A percentile compares a stretch with the other conserved stretches of the same genome.
phyloP scores from a whole-genome alignment of 2,329 filamentous ascomycete genomes.

The Fusarium ambrosium region DNA sequence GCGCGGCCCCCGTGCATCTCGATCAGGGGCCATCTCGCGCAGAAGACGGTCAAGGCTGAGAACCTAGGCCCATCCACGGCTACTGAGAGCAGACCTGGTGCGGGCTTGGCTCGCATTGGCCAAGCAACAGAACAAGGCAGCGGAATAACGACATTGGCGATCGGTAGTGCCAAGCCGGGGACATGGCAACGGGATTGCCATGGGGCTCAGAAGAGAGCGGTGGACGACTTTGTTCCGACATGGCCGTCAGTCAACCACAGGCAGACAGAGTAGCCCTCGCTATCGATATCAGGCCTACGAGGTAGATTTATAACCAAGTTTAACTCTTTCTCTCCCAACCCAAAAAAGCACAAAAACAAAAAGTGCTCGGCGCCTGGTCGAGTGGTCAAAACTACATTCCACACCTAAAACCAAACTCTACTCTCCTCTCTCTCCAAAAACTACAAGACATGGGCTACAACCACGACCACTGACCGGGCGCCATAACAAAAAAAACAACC shows the following conservation, averaged over 20 bases:
- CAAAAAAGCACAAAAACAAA: background rate
- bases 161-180: slow-evolving; percentile 39
- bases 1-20: slow-evolving; percentile 29
- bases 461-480: background rate
- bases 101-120: slow-evolving; percentile 34
- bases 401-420: background rate
- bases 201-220: slow-evolving; percentile 21
- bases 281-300: background rate
- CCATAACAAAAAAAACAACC: background rate
- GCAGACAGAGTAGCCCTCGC: background rate
- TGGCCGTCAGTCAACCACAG: background rate
- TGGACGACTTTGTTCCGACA: slow-evolving; percentile 9
- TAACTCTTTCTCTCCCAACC: background rate
- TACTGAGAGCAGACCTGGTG: slow-evolving; percentile 8
- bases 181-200: slow-evolving; percentile 36
- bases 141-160: slow-evolving; percentile 23
- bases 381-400: background rate
- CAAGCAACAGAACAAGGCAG: slow-evolving; percentile 38
- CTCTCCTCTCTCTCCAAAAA: background rate
- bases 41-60: slow-evolving; percentile 21
- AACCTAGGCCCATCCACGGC: slow-evolving; percentile 5
- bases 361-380: background rate
- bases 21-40: slow-evolving; percentile 15
- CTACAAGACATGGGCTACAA: background rate
- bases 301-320: background rate